Conservation (phyloP, 2,329 filamentous ascomycete genomes). For the Clarireedia monteithiana region DNA sequence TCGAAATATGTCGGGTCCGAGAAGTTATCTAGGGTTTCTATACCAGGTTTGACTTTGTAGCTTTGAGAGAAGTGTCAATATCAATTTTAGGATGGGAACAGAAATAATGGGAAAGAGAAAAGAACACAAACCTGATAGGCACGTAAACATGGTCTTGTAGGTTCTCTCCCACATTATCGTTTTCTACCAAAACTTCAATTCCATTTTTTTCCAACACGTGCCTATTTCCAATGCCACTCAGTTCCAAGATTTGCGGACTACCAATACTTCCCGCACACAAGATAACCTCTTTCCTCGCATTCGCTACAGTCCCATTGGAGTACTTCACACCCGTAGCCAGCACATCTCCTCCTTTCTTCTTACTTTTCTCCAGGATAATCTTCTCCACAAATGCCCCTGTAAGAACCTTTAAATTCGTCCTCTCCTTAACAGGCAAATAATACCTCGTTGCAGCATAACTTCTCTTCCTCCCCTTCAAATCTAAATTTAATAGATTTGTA, state of each 20-base stretch:
- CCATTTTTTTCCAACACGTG: slow-evolving; percentile 12
- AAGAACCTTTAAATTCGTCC: slow-evolving; percentile 65
- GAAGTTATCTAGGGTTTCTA: background rate
- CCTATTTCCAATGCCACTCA: slow-evolving; percentile 26
- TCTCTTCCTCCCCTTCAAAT: slow-evolving; percentile 8
- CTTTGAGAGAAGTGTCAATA: background rate
- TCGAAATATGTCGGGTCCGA: background rate
- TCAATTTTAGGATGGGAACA: background rate
- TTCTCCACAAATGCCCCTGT: slow-evolving; percentile 80
- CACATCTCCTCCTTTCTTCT: background rate
- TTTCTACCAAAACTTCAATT: slow-evolving; percentile 14
- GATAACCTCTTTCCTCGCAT: slow-evolving; percentile 24
- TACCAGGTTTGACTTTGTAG: background rate
- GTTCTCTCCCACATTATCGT: slow-evolving; percentile 18
- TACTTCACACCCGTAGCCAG: background rate
- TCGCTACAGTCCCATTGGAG: slow-evolving; percentile 15
- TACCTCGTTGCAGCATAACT: slow-evolving; percentile 20
- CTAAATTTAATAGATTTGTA: slow-evolving; percentile 40
- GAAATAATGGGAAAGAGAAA: background rate
- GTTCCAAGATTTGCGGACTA: slow-evolving; percentile 28
- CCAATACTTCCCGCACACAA: slow-evolving; percentile 21
- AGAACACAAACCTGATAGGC: background rate
- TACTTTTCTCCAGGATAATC: slow-evolving; percentile 33
- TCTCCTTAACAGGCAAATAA: slow-evolving; percentile 8
- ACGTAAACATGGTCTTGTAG: slow-evolving; percentile 2